Percentiles rank a stretch among this genome's conserved stretches.
phyloP scores from a whole-genome alignment of 306 rosid genomes.

The Fragaria vesca region DNA sequence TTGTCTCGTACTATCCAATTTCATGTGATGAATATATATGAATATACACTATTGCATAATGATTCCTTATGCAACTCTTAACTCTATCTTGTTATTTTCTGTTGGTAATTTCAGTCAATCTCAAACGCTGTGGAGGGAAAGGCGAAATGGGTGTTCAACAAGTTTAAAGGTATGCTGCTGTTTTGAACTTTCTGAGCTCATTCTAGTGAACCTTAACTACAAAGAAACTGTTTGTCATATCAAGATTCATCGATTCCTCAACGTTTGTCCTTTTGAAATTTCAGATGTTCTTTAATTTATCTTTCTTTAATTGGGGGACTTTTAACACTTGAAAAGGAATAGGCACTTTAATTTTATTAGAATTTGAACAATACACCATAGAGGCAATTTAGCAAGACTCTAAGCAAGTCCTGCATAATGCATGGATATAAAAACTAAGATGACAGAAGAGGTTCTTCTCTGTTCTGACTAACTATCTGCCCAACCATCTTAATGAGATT shows the following conservation, averaged over 20 bases:
- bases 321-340: no score
- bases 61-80: no score
- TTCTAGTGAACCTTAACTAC: not conserved
- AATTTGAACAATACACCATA: no score
- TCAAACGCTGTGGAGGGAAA: slow-evolving; percentile 83
- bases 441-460: not conserved
- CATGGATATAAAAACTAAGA: not conserved
- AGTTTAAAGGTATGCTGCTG: slow-evolving; percentile 63
- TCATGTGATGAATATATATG: no score
- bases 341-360: not conserved
- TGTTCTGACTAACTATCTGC: not conserved
- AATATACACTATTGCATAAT: no score
- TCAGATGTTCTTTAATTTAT: not conserved
- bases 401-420: not conserved
- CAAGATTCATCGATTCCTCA: not conserved
- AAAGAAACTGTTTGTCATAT: not conserved
- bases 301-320: not conserved
- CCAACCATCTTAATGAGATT: not conserved
- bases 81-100: not conserved
- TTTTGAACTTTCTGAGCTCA: not conserved
- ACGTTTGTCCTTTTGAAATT: not conserved
- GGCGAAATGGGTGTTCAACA: slow-evolving; percentile 91
- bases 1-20: no score
- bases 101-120: slow-evolving; percentile 43
- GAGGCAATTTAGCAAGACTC: not conserved